Evolutionary conservation across 75 land plant species (phyloP).

Genomic region (Sequoia sempervirens): DNA sequence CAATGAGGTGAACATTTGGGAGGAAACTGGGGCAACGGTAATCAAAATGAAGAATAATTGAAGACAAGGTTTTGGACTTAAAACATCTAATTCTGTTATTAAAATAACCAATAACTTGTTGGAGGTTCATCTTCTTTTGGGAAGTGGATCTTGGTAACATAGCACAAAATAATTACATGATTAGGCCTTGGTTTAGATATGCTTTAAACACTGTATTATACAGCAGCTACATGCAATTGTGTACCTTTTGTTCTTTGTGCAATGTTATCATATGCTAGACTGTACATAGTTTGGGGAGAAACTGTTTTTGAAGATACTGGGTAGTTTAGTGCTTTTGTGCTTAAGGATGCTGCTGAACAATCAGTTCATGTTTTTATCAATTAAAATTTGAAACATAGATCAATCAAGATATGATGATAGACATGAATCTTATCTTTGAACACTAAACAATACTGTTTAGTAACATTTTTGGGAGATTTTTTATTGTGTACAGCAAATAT

Average conservation of each 20-base stretch:
- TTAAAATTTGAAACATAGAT: background rate
- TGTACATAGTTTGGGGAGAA: background rate
- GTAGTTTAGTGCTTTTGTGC: background rate
- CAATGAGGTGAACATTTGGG: background rate
- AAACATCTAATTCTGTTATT: background rate
- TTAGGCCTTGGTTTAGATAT: background rate
- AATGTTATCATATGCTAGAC: background rate
- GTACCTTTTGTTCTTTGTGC: background rate
- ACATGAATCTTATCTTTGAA: background rate
- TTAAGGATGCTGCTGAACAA: background rate
- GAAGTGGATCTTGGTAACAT: background rate
- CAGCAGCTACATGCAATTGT: background rate
- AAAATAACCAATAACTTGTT: background rate
- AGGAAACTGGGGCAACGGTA: background rate
- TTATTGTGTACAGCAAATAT: constrained; percentile 58
- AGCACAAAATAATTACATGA: background rate
- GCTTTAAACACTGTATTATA: background rate
- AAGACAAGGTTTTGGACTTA: background rate
- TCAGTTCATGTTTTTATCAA: background rate
- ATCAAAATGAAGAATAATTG: background rate
- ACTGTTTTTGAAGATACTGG: background rate
- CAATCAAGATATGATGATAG: background rate
- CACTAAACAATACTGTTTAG: background rate
- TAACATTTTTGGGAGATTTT: background rate
- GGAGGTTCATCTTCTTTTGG: background rate